Conservation (phyloP, 2,329 filamentous ascomycete genomes). For the Chrysoporthe cubensis region DNA sequence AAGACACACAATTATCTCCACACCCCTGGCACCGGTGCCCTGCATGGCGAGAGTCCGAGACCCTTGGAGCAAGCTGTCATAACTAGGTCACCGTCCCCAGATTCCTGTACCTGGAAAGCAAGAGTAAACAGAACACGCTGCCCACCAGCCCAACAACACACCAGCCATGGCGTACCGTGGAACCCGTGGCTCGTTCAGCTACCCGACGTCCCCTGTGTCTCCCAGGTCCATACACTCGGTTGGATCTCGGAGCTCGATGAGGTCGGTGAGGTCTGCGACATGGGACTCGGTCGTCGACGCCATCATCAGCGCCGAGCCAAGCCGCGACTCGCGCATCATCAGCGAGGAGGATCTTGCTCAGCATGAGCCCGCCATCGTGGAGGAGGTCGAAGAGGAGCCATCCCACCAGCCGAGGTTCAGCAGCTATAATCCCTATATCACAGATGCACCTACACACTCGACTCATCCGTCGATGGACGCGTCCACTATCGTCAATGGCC, state of each 20-base stretch:
- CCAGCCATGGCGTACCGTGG: conserved; percentile 18
- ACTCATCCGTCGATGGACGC: conserved; percentile 18
- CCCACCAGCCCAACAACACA: not conserved
- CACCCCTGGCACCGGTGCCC: not conserved
- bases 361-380: conserved; percentile 12
- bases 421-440: conserved; percentile 1
- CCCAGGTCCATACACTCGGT: conserved; percentile 8
- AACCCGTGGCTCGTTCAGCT: conserved; percentile 11
- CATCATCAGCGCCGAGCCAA: conserved; percentile 16
- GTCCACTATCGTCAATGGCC: conserved; percentile 14
- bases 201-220: not conserved
- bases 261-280: conserved; percentile 11
- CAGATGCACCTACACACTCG: not conserved
- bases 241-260: conserved; percentile 10
- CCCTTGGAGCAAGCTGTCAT: not conserved
- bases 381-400: conserved; percentile 10
- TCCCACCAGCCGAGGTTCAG: not conserved
- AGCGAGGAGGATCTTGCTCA: not conserved
- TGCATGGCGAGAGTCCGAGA: conserved; percentile 3
- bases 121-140: not conserved
- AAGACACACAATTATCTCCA: not conserved
- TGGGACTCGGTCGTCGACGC: conserved; percentile 19
- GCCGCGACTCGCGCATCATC: conserved; percentile 11
- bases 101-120: conserved; percentile 1
- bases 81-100: conserved; percentile 1